Evolutionary conservation across 306 rosid species (phyloP).

Genomic region (Luffa aegyptiaca): DNA sequence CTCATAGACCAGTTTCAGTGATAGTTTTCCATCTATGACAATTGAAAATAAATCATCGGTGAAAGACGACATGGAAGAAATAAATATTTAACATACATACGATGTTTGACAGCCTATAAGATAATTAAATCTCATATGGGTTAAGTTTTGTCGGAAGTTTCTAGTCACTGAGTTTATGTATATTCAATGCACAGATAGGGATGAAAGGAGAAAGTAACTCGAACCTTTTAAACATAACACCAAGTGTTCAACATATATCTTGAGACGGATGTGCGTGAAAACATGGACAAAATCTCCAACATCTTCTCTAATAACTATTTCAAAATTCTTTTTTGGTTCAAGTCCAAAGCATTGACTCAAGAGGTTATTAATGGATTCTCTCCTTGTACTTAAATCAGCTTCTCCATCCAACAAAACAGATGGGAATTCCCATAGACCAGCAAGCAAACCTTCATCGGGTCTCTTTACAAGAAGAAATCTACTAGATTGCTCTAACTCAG

Average conservation of each 20-base stretch:
- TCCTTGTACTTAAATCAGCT: constrained; percentile 33
- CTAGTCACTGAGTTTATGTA: background rate
- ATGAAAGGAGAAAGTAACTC: constrained; percentile 12
- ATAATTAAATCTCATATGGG: background rate
- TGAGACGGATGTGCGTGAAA: constrained; percentile 88
- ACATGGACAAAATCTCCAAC: constrained; percentile 80
- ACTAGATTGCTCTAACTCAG: constrained; percentile 16
- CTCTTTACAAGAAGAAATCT: constrained; percentile 72
- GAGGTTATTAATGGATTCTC: constrained; percentile 37
- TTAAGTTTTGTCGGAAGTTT: background rate
- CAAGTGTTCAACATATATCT: constrained; percentile 62
- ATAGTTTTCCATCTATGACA: background rate
- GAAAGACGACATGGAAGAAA: background rate
- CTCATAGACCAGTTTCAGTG: background rate
- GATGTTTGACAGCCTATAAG: background rate
- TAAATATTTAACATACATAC: background rate
- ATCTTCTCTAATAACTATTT: constrained; percentile 49
- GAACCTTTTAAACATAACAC: constrained; percentile 54
- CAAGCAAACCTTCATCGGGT: constrained; percentile 86
- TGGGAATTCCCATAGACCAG: constrained; percentile 97
- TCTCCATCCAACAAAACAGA: constrained; percentile 63
- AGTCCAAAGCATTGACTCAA: constrained; percentile 39
- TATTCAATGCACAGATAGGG: background rate
- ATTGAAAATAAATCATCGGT: background rate
- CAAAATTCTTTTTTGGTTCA: constrained; percentile 34